A percentile compares a stretch with the other conserved stretches of the same genome.
phyloP scores from a whole-genome alignment of 495 filamentous ascomycete species.

The Mycothermus thermophilus region DNA sequence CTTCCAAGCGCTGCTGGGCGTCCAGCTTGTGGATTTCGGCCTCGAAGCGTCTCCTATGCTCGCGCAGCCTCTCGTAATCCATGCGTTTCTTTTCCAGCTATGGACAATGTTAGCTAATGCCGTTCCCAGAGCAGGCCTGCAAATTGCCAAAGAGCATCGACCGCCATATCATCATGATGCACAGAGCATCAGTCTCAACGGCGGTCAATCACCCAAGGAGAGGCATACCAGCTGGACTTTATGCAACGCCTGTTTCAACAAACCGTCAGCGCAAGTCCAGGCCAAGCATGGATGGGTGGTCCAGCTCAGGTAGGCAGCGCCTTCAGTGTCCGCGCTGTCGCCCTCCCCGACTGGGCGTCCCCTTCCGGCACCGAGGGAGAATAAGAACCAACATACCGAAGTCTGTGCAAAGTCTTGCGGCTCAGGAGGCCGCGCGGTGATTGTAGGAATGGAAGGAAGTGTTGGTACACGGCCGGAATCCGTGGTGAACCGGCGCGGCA shows the following conservation, averaged over 20 bases:
- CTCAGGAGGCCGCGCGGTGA: slow-evolving; percentile 26
- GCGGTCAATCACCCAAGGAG: too few relatives aligned
- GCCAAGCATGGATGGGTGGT: not conserved
- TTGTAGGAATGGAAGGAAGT: slow-evolving; percentile 50
- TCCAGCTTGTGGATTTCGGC: slow-evolving; percentile 78
- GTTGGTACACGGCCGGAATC: slow-evolving; percentile 76
- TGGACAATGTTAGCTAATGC: slow-evolving; percentile 10
- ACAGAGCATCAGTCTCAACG: not conserved
- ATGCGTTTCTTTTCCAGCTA: slow-evolving; percentile 87
- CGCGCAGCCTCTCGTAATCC: slow-evolving; percentile 73
- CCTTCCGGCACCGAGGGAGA: too few relatives aligned
- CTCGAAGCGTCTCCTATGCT: slow-evolving; percentile 74
- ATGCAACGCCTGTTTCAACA: slow-evolving; percentile 35
- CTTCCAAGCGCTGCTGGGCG: slow-evolving; percentile 63
- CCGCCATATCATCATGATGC: too few relatives aligned
- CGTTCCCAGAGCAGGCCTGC: not conserved
- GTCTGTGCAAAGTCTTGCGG: slow-evolving; percentile 32
- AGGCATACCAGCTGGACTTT: slow-evolving; percentile 47
- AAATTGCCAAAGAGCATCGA: too few relatives aligned
- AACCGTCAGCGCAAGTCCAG: not conserved
- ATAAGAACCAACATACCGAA: too few relatives aligned
- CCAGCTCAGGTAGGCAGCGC: too few relatives aligned
- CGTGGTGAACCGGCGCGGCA: slow-evolving; percentile 86
- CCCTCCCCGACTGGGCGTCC: too few relatives aligned
- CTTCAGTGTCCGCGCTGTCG: too few relatives aligned